Evolutionary conservation across 805 yeast genomes (phyloP).

Genomic region (Yamadazyma tumulicola): DNA sequence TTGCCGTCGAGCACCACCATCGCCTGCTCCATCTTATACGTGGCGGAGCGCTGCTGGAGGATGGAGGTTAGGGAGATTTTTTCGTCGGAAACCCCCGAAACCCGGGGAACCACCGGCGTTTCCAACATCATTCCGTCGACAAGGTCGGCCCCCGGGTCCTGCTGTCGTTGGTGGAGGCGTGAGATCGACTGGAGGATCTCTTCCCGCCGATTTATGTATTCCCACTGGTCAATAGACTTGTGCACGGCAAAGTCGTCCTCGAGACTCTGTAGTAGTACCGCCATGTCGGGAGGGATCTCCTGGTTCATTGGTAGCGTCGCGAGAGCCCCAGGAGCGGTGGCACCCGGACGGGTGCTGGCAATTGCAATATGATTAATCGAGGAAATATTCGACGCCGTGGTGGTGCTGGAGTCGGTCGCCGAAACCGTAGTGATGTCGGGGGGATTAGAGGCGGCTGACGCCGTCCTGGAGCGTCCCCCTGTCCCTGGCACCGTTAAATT

Average conservation of each 20-base stretch:
- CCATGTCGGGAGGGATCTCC: conserved; percentile 47
- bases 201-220: conserved; percentile 43
- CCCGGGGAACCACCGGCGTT: conserved; percentile 57
- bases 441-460: conserved; percentile 15
- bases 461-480: conserved; percentile 16
- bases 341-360: too few species aligned
- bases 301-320: conserved; percentile 18
- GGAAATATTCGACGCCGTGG: conserved; percentile 15
- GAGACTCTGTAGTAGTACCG: conserved; percentile 35
- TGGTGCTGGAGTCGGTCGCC: conserved; percentile 19
- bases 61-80: conserved; percentile 52
- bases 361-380: too few species aligned
- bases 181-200: conserved; percentile 39
- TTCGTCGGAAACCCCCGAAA: conserved; percentile 19
- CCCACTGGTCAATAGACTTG: conserved; percentile 44
- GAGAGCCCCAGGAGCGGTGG: conserved; percentile 9
- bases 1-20: conserved; percentile 66
- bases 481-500: conserved; percentile 14
- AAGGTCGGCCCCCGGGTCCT: conserved; percentile 28
- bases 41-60: conserved; percentile 66
- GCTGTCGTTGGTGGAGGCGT: conserved; percentile 32
- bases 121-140: too few species aligned
- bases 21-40: conserved; percentile 63
- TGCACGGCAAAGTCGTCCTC: conserved; percentile 41
- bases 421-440: conserved; percentile 21